Evolutionary conservation across 2,329 filamentous ascomycete species (phyloP), one percentile per base, ranked within the genome.

Genomic region (Ophiocordyceps camponoti-floridani): DNA sequence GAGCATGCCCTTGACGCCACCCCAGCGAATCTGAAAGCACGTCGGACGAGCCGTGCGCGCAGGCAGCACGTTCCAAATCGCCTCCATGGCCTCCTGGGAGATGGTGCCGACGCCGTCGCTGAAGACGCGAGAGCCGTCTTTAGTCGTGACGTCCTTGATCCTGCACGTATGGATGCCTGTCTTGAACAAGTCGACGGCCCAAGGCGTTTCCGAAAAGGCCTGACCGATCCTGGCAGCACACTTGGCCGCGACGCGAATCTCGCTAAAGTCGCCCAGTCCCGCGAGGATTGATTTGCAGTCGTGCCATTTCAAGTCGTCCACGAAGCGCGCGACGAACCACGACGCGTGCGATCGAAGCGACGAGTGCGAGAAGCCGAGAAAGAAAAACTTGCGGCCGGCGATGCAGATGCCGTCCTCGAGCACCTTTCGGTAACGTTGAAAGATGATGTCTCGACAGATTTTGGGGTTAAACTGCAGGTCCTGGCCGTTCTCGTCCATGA

Each of bases 61-160:
- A 0, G 74, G 69, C 45, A 82, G 59, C 5, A 61, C 54, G 1
- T 62, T 57, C 69, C 77, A 81, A 3, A 88, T 72, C n/a, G 66
- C 66, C 13, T 71, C 57, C 43, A 82, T 62, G 0, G 85, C 66
- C 0, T 64, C 64, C 11, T 51, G 53, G 0, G 84, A 89, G 5
- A 91, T 74, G 0, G 77, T 85, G 0, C 85, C 85, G 1, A 84
- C 80, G 1, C 85, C 85, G 54, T 91, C 85, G 48, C 81, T 87
- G 56, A 91, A 93, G 0, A 79, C 68, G 4, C 77, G 69, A 0
- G 59, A 63, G 11, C 70, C 60, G 30, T 65, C 62, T 0, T 43
- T 40, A 2, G 63, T 71, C 47, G 69, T 64, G 1, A 84, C 63
- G 47, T 84, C 77, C 0, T 55, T 50, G 0, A 78, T 67, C 1